phyloP scores from a whole-genome alignment of 148 eudicot genomes.

The Pouteria glomerata region DNA sequence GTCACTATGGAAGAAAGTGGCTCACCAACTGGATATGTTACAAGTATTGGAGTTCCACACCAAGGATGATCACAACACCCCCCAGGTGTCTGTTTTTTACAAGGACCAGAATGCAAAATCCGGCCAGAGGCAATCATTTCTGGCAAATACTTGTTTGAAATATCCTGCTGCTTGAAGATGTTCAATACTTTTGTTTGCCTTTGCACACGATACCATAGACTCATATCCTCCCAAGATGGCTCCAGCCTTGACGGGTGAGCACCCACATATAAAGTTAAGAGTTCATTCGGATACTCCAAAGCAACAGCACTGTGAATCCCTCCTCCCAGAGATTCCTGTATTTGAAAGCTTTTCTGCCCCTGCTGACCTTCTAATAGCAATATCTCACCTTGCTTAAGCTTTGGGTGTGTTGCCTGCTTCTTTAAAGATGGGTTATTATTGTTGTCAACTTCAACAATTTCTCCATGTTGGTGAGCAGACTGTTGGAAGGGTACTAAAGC shows the following conservation, averaged over 20 bases:
- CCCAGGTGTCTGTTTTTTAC: conserved; percentile 46
- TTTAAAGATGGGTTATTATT: conserved; percentile 26
- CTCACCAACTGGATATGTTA: conserved; percentile 60
- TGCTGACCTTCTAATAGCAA: conserved; percentile 54
- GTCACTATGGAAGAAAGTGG: conserved; percentile 42
- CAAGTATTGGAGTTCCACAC: conserved; percentile 76
- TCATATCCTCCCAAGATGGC: conserved; percentile 85
- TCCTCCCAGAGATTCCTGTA: conserved; percentile 41
- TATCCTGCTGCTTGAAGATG: conserved; percentile 51
- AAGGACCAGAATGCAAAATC: conserved; percentile 60
- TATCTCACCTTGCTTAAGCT: conserved; percentile 53
- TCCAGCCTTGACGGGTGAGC: conserved; percentile 74
- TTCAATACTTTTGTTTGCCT: conserved; percentile 75
- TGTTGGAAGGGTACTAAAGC: conserved; percentile 32
- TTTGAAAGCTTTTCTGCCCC: conserved; percentile 43
- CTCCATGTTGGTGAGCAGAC: conserved; percentile 29
- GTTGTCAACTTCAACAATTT: conserved; percentile 46
- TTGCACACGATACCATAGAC: conserved; percentile 83
- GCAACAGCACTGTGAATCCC: conserved; percentile 47
- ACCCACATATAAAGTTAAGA: conserved; percentile 52
- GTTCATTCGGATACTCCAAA: conserved; percentile 34
- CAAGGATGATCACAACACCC: conserved; percentile 70
- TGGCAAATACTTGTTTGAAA: conserved; percentile 56
- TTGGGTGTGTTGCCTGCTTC: conserved; percentile 40
- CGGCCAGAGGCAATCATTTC: conserved; percentile 67